These are phyloP conservation scores for Stylonectria norvegica DNA, from an alignment of 2,329 filamentous ascomycete species.

Conservation along the genomic window DNA sequence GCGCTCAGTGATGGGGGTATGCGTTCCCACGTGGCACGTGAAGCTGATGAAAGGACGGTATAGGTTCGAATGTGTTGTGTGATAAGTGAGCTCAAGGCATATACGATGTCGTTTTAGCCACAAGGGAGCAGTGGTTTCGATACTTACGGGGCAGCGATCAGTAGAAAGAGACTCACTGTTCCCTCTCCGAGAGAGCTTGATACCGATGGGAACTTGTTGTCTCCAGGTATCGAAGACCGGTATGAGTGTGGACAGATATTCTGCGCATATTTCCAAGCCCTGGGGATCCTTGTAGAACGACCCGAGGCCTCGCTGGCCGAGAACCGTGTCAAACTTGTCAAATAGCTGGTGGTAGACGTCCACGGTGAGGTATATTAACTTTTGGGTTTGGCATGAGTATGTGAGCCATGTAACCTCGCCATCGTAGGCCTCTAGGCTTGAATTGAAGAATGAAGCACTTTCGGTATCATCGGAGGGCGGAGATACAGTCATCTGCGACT, in stretches of 20 bases:
- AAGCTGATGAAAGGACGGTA: slow-evolving; percentile 41
- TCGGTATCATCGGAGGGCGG: slow-evolving; percentile 30
- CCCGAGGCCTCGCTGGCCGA: slow-evolving; percentile 3
- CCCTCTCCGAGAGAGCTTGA: slow-evolving; percentile 34
- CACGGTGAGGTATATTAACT: slow-evolving; percentile 15
- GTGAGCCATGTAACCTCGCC: slow-evolving; percentile 23
- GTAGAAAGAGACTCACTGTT: slow-evolving; percentile 32
- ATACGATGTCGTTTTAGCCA: slow-evolving; percentile 41
- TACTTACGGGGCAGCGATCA: slow-evolving; percentile 25
- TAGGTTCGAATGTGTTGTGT: slow-evolving; percentile 36
- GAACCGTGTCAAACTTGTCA: slow-evolving; percentile 15
- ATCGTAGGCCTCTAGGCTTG: slow-evolving; percentile 13
- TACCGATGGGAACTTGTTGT: slow-evolving; percentile 30
- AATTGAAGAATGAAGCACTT: slow-evolving; percentile 13
- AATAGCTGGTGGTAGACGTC: slow-evolving; percentile 32
- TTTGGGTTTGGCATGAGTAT: slow-evolving; percentile 15
- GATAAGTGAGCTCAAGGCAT: slow-evolving; percentile 40
- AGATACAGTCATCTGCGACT: slow-evolving; percentile 33
- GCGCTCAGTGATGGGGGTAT: slow-evolving; percentile 16
- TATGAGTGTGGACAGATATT: slow-evolving; percentile 19
- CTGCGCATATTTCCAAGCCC: slow-evolving; percentile 16
- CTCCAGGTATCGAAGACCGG: slow-evolving; percentile 28
- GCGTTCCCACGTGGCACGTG: slow-evolving; percentile 4
- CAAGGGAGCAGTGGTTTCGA: slow-evolving; percentile 31
- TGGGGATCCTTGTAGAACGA: slow-evolving; percentile 14